phyloP scores from a whole-genome alignment of 2,329 filamentous ascomycete species.

The Exophiala mesophila region DNA sequence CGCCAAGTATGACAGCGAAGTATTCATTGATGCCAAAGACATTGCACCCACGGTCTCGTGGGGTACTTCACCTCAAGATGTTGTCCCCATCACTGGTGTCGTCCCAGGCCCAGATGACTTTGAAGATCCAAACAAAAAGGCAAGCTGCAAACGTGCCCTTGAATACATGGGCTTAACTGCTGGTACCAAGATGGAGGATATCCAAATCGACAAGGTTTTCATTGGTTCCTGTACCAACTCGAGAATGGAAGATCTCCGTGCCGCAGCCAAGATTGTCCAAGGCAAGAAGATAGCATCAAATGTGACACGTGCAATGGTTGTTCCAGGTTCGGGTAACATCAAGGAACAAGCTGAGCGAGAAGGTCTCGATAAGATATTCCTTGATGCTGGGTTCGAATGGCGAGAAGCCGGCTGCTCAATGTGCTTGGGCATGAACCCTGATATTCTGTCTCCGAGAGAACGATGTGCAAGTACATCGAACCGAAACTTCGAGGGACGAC shows the following conservation, averaged over 20 bases:
- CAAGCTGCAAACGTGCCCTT: slow-evolving; percentile 71
- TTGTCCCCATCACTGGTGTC: slow-evolving; percentile 86
- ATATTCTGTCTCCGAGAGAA: slow-evolving; percentile 87
- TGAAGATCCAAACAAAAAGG: slow-evolving; percentile 71
- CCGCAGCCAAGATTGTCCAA: slow-evolving; percentile 78
- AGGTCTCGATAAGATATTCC: slow-evolving; percentile 88
- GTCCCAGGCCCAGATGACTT: slow-evolving; percentile 91
- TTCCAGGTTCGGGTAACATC: slow-evolving; percentile 90
- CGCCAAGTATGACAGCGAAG: slow-evolving; percentile 83
- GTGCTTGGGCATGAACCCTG: slow-evolving; percentile 99
- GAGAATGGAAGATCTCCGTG: slow-evolving; percentile 88
- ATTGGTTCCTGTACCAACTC: slow-evolving; percentile 98
- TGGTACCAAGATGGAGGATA: slow-evolving; percentile 87
- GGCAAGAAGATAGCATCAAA: slow-evolving; percentile 83
- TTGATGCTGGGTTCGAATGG: slow-evolving; percentile 93
- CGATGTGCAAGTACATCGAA: slow-evolving; percentile 94
- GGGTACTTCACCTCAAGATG: slow-evolving; percentile 95
- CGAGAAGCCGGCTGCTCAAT: slow-evolving; percentile 97
- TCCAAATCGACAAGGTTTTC: slow-evolving; percentile 90
- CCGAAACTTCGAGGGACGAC: slow-evolving; percentile 94
- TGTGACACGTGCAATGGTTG: slow-evolving; percentile 91
- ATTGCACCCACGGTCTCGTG: slow-evolving; percentile 91
- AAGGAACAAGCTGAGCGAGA: slow-evolving; percentile 88
- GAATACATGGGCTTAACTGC: slow-evolving; percentile 93
- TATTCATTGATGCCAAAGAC: slow-evolving; percentile 87